These are phyloP conservation scores for Cornus controversa DNA, from an alignment of 148 eudicot genomes.

Conservation along the genomic window DNA sequence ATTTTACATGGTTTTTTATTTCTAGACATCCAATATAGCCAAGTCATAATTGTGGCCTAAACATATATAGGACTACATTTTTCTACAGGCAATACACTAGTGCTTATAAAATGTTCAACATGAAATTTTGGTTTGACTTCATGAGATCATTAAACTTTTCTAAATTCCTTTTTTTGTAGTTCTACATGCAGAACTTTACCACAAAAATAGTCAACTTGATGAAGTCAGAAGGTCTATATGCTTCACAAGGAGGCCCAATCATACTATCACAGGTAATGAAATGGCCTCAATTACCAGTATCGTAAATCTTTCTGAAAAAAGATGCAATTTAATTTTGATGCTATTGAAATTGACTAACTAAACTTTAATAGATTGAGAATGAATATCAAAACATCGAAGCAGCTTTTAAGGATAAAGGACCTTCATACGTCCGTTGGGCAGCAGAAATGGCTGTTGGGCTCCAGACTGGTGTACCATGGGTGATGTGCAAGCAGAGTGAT, in stretches of 20 bases:
- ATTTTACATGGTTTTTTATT: too few relatives aligned
- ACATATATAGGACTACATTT: too few relatives aligned
- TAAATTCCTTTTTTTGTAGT: constrained; percentile 18
- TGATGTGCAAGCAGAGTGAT: constrained; percentile 61
- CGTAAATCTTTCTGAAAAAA: not conserved
- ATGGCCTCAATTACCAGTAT: not conserved
- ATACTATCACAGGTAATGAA: constrained; percentile 50
- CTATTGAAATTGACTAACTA: not conserved
- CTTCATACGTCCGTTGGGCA: constrained; percentile 51
- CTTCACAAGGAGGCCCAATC: constrained; percentile 68
- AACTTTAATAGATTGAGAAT: constrained; percentile 43
- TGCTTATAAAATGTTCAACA: too few relatives aligned
- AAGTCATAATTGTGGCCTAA: too few relatives aligned
- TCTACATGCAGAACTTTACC: constrained; percentile 50
- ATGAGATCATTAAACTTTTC: not conserved
- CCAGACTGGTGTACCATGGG: constrained; percentile 57
- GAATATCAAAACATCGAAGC: constrained; percentile 54
- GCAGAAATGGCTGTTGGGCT: constrained; percentile 51
- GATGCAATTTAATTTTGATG: not conserved
- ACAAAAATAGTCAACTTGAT: constrained; percentile 44
- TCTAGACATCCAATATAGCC: too few relatives aligned
- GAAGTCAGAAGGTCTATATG: constrained; percentile 50
- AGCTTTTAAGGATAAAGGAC: constrained; percentile 36
- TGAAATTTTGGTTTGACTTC: too few relatives aligned
- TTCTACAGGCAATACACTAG: too few relatives aligned